A percentile compares a stretch with the other conserved stretches of the same genome.
phyloP scores from a whole-genome alignment of 2,329 filamentous ascomycete genomes.

The Mollisiaceae sp. region DNA sequence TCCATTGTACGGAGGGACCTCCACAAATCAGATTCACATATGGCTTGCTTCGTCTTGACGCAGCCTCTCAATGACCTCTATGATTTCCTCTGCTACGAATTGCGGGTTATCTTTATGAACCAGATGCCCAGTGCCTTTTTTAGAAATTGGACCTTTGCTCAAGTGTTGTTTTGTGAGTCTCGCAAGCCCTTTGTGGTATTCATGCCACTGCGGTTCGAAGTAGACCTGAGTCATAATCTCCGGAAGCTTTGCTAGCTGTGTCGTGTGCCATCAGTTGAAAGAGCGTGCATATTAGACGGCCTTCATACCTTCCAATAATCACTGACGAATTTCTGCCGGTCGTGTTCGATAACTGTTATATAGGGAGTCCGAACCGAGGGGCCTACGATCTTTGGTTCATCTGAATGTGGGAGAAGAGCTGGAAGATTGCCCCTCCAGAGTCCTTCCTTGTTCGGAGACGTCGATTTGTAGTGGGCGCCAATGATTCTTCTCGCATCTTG shows the following conservation, averaged over 20 bases:
- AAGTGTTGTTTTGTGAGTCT: conserved; percentile 4
- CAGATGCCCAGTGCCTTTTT: conserved; percentile 41
- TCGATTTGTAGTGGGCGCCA: conserved; percentile 17
- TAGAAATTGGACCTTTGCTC: conserved; percentile 36
- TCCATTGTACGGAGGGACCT: background rate
- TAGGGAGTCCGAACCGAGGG: conserved; percentile 12
- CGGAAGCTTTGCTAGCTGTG: conserved; percentile 5
- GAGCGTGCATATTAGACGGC: no score
- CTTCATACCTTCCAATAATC: background rate
- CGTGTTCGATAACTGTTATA: conserved; percentile 19
- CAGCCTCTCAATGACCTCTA: conserved; percentile 46
- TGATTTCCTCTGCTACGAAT: conserved; percentile 41
- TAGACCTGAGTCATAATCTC: conserved; percentile 1
- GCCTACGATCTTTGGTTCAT: conserved; percentile 34
- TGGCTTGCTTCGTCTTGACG: conserved; percentile 16
- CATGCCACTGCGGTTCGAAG: conserved; percentile 1
- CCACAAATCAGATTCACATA: conserved; percentile 5
- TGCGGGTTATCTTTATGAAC: conserved; percentile 42
- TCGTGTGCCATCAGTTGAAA: background rate
- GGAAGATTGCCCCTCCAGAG: conserved; percentile 34
- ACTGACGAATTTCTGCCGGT: background rate
- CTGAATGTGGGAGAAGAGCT: conserved; percentile 34
- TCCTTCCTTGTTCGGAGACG: conserved; percentile 33
- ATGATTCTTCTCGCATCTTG: conserved; percentile 20
- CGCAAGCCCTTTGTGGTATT: conserved; percentile 12